Conservation (phyloP, 2,329 filamentous ascomycete species). For the Sordariomycetes sp. region DNA sequence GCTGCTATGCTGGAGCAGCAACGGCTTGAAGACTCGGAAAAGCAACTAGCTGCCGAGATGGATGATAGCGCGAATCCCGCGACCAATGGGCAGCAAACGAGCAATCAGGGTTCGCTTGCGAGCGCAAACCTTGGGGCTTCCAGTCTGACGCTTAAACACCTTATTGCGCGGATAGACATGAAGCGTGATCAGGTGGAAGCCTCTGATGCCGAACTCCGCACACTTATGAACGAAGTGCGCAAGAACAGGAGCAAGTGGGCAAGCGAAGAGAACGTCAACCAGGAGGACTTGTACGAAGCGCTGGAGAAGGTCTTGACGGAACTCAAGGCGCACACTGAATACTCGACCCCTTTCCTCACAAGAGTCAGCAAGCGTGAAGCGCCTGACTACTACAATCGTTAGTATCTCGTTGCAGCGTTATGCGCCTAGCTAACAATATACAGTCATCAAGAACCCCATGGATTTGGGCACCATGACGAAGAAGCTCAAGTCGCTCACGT, state of each 20-base stretch:
- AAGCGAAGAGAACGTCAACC: conserved; percentile 92
- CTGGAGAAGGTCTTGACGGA: conserved; percentile 95
- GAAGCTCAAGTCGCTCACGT: conserved; percentile 74
- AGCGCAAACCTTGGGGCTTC: conserved; percentile 93
- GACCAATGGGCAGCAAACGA: conserved; percentile 38
- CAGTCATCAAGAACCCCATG: conserved; percentile 95
- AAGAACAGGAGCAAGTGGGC: conserved; percentile 99
- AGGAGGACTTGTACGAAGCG: conserved; percentile 96
- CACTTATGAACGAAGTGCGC: conserved; percentile 91
- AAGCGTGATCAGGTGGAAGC: conserved; percentile 85
- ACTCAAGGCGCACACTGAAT: conserved; percentile 93
- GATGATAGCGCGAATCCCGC: conserved; percentile 53
- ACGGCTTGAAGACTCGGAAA: conserved; percentile 90
- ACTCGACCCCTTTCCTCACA: conserved; percentile 90
- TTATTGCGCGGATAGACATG: conserved; percentile 90
- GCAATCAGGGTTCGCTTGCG: conserved; percentile 80
- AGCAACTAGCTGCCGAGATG: conserved; percentile 93
- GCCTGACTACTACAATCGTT: conserved; percentile 87
- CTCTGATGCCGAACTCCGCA: conserved; percentile 85
- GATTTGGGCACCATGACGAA: conserved; percentile 97
- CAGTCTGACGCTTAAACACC: conserved; percentile 89
- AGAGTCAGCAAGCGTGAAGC: conserved; percentile 95
- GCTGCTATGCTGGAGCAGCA: conserved; percentile 98
- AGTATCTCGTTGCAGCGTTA: conserved; percentile 24
- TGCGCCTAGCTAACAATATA: conserved; percentile 12